These are phyloP conservation scores for Coniophora puteana DNA, from an alignment of 1,284 basidiomycete species.

Conservation along the genomic window DNA sequence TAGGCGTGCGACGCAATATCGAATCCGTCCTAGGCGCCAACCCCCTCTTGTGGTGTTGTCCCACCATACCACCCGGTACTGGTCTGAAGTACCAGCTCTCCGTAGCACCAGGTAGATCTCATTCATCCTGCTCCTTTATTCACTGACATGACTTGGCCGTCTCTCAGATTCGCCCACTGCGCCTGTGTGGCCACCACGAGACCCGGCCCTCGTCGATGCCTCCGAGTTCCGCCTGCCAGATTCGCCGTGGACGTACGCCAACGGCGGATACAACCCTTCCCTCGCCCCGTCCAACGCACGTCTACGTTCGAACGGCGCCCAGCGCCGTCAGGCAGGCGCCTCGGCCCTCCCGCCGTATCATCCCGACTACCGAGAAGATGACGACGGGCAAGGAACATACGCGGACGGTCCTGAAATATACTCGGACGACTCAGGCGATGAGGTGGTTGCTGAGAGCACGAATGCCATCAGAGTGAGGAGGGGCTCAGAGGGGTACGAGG, in stretches of 20 bases:
- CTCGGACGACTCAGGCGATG: constrained; percentile 25
- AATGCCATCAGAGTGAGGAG: constrained; percentile 41
- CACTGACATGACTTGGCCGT: constrained; percentile 2
- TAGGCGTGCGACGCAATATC: constrained; percentile 74
- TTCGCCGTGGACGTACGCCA: constrained; percentile 84
- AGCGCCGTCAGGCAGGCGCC: constrained; percentile 26
- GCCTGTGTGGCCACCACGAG: constrained; percentile 53
- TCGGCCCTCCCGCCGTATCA: constrained; percentile 69
- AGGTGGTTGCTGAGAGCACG: constrained; percentile 12
- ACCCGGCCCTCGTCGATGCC: constrained; percentile 39
- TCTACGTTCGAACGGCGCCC: constrained; percentile 16
- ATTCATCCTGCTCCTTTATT: constrained; percentile 10
- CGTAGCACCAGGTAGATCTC: constrained; percentile 25
- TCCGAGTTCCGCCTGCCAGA: constrained; percentile 45
- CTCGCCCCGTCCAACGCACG: constrained; percentile 59
- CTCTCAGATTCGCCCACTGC: neutral
- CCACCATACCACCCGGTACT: constrained; percentile 59
- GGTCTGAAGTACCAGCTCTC: constrained; percentile 79
- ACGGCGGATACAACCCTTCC: constrained; percentile 68
- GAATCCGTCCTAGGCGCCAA: constrained; percentile 74
- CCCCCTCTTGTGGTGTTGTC: constrained; percentile 81
- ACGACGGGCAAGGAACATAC: constrained; percentile 21
- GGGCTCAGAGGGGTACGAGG: constrained; percentile 80
- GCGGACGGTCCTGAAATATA: constrained; percentile 35
- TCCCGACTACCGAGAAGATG: constrained; percentile 52